These are phyloP conservation scores for Exsudoporus floridanus DNA, from an alignment of 1,284 basidiomycete species.

Conservation along the genomic window DNA sequence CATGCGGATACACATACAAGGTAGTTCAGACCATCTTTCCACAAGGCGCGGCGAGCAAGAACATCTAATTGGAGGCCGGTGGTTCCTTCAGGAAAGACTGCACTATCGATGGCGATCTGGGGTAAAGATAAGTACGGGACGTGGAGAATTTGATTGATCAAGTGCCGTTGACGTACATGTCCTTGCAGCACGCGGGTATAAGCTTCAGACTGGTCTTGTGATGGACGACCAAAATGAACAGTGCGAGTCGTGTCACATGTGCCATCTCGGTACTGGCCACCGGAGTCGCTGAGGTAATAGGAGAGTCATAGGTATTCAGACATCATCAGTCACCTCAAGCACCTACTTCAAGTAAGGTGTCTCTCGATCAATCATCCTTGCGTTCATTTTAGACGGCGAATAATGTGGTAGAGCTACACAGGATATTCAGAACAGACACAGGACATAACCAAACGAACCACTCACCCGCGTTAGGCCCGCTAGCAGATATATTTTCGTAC, in stretches of 20 bases:
- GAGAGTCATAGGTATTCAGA: constrained; percentile 19
- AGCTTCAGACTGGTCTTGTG: constrained; percentile 80
- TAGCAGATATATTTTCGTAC: constrained; percentile 92
- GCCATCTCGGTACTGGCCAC: constrained; percentile 86
- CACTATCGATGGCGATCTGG: constrained; percentile 87
- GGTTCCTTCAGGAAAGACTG: constrained; percentile 87
- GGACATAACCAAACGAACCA: not conserved
- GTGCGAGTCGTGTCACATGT: constrained; percentile 95
- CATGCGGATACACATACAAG: constrained; percentile 46
- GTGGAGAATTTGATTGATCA: constrained; percentile 20
- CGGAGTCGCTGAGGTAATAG: constrained; percentile 67
- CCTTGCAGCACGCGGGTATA: constrained; percentile 96
- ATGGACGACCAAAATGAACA: constrained; percentile 83
- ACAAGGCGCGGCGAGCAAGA: constrained; percentile 81
- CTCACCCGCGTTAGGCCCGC: constrained; percentile 79
- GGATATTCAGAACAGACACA: constrained; percentile 7
- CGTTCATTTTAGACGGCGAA: constrained; percentile 70
- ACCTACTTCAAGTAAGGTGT: constrained; percentile 88
- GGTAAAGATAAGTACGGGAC: constrained; percentile 22
- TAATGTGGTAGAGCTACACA: constrained; percentile 85
- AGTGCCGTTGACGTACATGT: constrained; percentile 61
- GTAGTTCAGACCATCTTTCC: constrained; percentile 88
- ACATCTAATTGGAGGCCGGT: constrained; percentile 81
- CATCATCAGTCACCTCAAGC: constrained; percentile 8
- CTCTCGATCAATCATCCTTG: constrained; percentile 71